These are phyloP conservation scores for Setomelanomma holmii DNA, from an alignment of 2,329 filamentous ascomycete species.

Conservation along the genomic window DNA sequence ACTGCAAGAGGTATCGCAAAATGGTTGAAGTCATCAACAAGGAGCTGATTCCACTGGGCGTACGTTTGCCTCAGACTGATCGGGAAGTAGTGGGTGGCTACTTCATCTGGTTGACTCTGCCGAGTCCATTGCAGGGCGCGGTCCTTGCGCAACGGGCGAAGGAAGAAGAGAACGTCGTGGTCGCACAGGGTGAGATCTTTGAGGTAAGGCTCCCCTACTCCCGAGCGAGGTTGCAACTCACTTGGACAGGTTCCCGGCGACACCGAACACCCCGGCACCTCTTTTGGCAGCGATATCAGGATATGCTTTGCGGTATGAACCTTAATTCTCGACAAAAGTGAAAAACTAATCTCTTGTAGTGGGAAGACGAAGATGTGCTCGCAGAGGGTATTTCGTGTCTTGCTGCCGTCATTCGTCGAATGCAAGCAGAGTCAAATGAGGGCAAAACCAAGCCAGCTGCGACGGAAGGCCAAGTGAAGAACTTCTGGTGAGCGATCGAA, in stretches of 20 bases:
- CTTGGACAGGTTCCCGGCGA: slow-evolving; percentile 51
- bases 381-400: slow-evolving; percentile 72
- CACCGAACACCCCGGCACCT: slow-evolving; percentile 52
- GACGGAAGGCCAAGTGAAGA: slow-evolving; percentile 28
- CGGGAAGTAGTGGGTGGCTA: slow-evolving; percentile 75
- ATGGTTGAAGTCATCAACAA: slow-evolving; percentile 67
- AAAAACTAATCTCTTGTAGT: slow-evolving; percentile 22
- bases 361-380: slow-evolving; percentile 71
- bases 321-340: not conserved
- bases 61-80: slow-evolving; percentile 55
- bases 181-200: slow-evolving; percentile 75
- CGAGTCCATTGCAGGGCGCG: slow-evolving; percentile 59
- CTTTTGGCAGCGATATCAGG: slow-evolving; percentile 62
- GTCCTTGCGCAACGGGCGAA: slow-evolving; percentile 65
- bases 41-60: slow-evolving; percentile 69
- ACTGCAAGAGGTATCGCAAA: slow-evolving; percentile 59
- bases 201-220: slow-evolving; percentile 56
- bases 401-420: slow-evolving; percentile 55
- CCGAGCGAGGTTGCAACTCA: slow-evolving; percentile 12
- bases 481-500: slow-evolving; percentile 37
- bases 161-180: slow-evolving; percentile 69
- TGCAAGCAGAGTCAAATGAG: slow-evolving; percentile 41
- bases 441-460: slow-evolving; percentile 18
- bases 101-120: slow-evolving; percentile 81
- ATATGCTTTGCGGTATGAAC: slow-evolving; percentile 42